A percentile compares a stretch with the other conserved stretches of the same genome.
phyloP scores from a whole-genome alignment of 1,284 basidiomycete species.

The Marasmius oreades region DNA sequence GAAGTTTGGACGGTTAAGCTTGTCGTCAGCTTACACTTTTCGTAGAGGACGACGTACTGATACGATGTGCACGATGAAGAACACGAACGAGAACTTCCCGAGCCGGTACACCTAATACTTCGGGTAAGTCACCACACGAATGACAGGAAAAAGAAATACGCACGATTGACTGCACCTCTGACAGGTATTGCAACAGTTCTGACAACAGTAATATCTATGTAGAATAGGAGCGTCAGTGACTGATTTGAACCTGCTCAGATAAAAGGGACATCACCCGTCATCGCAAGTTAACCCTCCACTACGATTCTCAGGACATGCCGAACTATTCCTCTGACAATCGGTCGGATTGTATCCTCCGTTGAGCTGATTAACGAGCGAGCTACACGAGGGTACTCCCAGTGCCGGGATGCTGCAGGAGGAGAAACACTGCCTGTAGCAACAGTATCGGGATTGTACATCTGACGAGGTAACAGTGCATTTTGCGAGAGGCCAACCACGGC shows the following conservation, averaged over 20 bases:
- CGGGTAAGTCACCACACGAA: too few species aligned
- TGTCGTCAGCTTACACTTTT: background rate
- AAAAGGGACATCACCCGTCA: constrained; percentile 9
- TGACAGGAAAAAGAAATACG: too few species aligned
- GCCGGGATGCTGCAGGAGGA: constrained; percentile 9
- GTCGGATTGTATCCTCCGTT: constrained; percentile 14
- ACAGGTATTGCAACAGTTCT: constrained; percentile 13
- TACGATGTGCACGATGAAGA: too few species aligned
- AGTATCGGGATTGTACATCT: constrained; percentile 14
- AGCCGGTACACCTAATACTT: too few species aligned
- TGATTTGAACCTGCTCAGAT: background rate
- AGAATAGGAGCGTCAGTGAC: background rate
- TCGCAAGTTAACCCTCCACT: constrained; percentile 8
- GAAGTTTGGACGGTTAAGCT: too few species aligned
- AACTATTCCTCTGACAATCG: constrained; percentile 9
- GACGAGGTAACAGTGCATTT: constrained; percentile 14
- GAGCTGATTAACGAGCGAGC: constrained; percentile 11
- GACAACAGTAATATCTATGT: constrained; percentile 14
- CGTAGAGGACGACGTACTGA: background rate
- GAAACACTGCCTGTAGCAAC: constrained; percentile 14
- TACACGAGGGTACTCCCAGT: constrained; percentile 6
- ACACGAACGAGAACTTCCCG: too few species aligned
- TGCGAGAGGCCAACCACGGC: constrained; percentile 16
- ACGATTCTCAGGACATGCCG: constrained; percentile 10
- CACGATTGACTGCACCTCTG: too few species aligned